Percentiles rank a stretch among this genome's conserved stretches.
Conservation (phyloP, 1,139 yeast genomes). For the Kurtzmaniella quercitrusa region DNA sequence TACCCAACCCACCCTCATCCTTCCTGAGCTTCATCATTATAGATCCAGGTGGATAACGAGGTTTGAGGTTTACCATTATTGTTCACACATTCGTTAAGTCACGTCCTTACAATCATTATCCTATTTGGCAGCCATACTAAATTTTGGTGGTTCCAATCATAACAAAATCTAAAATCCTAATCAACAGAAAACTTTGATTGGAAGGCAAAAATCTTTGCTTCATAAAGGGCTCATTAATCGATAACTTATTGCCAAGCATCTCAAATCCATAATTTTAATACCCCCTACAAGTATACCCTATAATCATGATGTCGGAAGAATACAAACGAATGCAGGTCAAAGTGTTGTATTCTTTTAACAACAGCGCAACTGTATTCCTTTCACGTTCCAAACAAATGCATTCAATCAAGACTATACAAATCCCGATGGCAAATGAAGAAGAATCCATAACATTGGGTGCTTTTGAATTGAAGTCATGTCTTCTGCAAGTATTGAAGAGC, state of each 20-base stretch:
- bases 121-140: no score
- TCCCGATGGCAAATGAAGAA: conserved; percentile 30
- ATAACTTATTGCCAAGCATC: no score
- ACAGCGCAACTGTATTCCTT: conserved; percentile 52
- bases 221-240: no score
- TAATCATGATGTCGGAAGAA: conserved; percentile 16
- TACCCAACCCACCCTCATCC: background rate
- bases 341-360: conserved; percentile 59
- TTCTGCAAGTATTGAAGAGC: conserved; percentile 45
- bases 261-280: no score
- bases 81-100: no score
- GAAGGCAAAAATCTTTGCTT: no score
- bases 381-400: conserved; percentile 48
- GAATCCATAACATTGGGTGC: conserved; percentile 51
- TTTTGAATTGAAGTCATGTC: conserved; percentile 49
- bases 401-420: conserved; percentile 45
- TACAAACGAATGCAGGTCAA: conserved; percentile 48
- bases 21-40: background rate
- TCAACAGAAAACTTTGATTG: no score
- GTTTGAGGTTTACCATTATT: no score
- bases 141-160: no score
- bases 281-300: background rate
- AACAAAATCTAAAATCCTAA: no score
- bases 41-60: no score
- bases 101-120: no score